Percentiles rank a stretch among this genome's conserved stretches.
phyloP scores from a whole-genome alignment of 2,329 filamentous ascomycete species.

The Epichloe baconii region DNA sequence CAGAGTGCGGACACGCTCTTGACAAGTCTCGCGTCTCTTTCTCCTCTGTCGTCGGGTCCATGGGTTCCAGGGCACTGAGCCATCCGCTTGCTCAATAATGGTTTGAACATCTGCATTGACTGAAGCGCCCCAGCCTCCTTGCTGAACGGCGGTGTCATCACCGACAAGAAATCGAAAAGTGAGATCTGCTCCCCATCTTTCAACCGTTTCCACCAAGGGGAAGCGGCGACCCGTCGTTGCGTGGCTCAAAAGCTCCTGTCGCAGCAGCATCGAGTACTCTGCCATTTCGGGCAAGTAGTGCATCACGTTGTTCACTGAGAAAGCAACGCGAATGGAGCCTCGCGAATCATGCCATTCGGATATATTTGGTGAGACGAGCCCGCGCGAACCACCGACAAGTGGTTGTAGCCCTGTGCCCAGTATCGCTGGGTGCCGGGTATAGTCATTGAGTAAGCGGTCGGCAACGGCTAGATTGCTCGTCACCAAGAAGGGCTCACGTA shows the following conservation, averaged over 20 bases:
- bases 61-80: not conserved
- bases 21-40: not conserved
- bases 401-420: not conserved
- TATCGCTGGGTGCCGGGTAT: not conserved
- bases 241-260: not conserved
- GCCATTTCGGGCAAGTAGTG: conserved; percentile 1
- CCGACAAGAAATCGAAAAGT: not conserved
- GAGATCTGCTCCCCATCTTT: conserved; percentile 1
- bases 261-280: not conserved
- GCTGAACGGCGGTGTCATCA: not conserved
- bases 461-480: not conserved
- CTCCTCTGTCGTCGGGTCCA: not conserved
- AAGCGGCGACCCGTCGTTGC: not conserved
- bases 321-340: not conserved
- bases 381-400: not conserved
- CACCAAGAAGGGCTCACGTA: not conserved
- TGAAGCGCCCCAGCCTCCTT: not conserved
- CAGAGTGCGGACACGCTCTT: not conserved
- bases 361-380: not conserved
- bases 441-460: conserved; percentile 1
- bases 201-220: not conserved
- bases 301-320: conserved; percentile 1
- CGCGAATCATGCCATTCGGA: conserved; percentile 4
- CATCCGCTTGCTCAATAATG: not conserved
- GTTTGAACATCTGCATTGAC: not conserved